phyloP scores from a whole-genome alignment of 1,139 yeast genomes.

The Citeromyces siamensis region DNA sequence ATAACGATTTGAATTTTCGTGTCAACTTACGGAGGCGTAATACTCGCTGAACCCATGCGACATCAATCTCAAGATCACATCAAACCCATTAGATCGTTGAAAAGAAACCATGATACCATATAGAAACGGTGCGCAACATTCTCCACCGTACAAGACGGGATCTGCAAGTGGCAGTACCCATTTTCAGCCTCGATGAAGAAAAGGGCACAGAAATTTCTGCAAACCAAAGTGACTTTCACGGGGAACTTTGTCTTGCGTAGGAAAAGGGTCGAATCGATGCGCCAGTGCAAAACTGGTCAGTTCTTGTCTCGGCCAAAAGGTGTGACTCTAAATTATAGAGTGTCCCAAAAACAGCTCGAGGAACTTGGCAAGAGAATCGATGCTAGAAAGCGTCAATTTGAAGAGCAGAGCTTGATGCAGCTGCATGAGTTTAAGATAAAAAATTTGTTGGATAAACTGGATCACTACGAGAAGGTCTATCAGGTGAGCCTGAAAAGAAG shows the following conservation, averaged over 20 bases:
- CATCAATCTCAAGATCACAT: neutral
- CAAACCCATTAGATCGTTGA: too few relatives aligned
- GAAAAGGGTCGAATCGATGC: slow-evolving; percentile 2
- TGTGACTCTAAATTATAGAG: slow-evolving; percentile 3
- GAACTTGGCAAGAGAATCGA: neutral
- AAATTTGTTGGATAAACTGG: slow-evolving; percentile 30
- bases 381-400: slow-evolving; percentile 31
- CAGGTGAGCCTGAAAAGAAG: neutral
- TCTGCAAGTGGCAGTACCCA: slow-evolving; percentile 8
- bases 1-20: neutral
- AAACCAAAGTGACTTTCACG: slow-evolving; percentile 4
- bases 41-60: too few relatives aligned
- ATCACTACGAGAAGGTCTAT: slow-evolving; percentile 12
- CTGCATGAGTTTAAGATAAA: slow-evolving; percentile 27
- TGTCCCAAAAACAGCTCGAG: neutral
- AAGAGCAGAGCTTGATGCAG: slow-evolving; percentile 41
- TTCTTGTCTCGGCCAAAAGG: neutral
- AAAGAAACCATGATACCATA: neutral
- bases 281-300: neutral
- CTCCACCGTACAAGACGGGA: slow-evolving; percentile 13
- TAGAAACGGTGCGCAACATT: slow-evolving; percentile 7
- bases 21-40: neutral
- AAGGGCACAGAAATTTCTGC: slow-evolving; percentile 6
- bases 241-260: slow-evolving; percentile 3
- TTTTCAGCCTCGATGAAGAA: slow-evolving; percentile 8